Conservation (phyloP, 495 filamentous ascomycete species). For the Aspergillus incahuasiensis region DNA sequence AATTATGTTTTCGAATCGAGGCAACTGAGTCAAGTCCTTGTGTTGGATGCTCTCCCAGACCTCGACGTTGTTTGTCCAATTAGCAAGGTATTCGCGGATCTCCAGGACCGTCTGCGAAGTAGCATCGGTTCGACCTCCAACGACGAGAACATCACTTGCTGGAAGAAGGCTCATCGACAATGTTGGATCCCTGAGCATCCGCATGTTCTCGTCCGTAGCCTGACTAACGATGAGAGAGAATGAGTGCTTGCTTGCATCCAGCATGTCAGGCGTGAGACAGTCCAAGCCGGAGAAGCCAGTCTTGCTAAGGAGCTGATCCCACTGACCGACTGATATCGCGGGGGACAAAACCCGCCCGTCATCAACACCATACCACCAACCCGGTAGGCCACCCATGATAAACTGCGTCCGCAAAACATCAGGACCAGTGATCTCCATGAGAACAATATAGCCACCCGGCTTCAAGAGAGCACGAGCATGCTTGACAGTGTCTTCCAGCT, state of each 20-base stretch:
- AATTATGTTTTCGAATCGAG: no score
- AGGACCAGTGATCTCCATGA: slow-evolving; percentile 19
- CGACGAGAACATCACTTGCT: background rate
- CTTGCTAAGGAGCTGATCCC: slow-evolving; percentile 26
- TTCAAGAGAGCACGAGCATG: slow-evolving; percentile 4
- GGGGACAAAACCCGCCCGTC: slow-evolving; percentile 25
- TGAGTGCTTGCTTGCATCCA: background rate
- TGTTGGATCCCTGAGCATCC: background rate
- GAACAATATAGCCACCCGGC: slow-evolving; percentile 24
- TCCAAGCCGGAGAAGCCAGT: slow-evolving; percentile 32
- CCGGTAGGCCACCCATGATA: slow-evolving; percentile 16
- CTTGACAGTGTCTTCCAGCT: background rate
- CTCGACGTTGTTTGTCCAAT: no score
- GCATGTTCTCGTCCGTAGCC: background rate
- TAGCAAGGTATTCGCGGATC: background rate
- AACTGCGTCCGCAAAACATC: background rate
- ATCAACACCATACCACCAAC: slow-evolving; percentile 36
- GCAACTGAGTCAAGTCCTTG: no score
- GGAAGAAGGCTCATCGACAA: background rate
- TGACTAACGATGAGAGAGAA: background rate
- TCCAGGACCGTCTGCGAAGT: background rate
- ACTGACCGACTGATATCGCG: slow-evolving; percentile 22
- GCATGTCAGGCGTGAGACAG: background rate
- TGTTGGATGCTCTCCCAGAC: no score
- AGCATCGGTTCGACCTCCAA: background rate